Evolutionary conservation across 2,329 filamentous ascomycete genomes (phyloP).

Genomic region (Davidsoniella eucalypti): DNA sequence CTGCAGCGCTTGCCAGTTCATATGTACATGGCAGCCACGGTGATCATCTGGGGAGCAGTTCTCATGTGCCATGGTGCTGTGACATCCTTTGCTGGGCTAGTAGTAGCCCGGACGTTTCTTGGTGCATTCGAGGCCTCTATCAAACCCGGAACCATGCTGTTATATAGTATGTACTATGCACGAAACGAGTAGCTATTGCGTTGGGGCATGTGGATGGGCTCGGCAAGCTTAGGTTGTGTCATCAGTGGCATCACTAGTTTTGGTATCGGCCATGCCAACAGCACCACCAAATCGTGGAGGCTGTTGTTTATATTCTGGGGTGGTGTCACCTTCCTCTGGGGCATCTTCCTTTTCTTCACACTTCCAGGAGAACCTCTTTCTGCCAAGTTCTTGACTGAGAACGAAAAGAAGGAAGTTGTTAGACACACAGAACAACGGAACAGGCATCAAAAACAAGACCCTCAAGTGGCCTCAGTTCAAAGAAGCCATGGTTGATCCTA

Average conservation of each 20-base stretch:
- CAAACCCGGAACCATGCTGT: slow-evolving; percentile 33
- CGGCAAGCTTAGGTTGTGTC: slow-evolving; percentile 12
- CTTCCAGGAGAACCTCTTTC: slow-evolving; percentile 13
- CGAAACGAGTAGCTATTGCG: slow-evolving; percentile 10
- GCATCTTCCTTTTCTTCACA: slow-evolving; percentile 11
- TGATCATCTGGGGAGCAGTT: slow-evolving; percentile 22
- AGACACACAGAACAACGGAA: slow-evolving; percentile 31
- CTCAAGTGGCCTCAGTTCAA: slow-evolving; percentile 35
- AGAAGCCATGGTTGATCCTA: slow-evolving; percentile 40
- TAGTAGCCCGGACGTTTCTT: slow-evolving; percentile 28
- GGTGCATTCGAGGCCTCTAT: slow-evolving; percentile 32
- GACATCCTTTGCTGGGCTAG: slow-evolving; percentile 26
- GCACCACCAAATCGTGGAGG: slow-evolving; percentile 13
- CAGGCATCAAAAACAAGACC: slow-evolving; percentile 27
- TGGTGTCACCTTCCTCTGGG: slow-evolving; percentile 14
- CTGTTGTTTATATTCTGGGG: slow-evolving; percentile 16
- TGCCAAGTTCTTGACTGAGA: slow-evolving; percentile 12
- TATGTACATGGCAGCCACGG: slow-evolving; percentile 11
- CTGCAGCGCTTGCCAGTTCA: slow-evolving; percentile 16
- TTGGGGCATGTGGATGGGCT: slow-evolving; percentile 12
- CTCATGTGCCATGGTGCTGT: slow-evolving; percentile 27
- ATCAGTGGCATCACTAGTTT: slow-evolving; percentile 20
- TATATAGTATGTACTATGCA: slow-evolving; percentile 26
- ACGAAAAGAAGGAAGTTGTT: slow-evolving; percentile 32
- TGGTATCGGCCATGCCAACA: slow-evolving; percentile 18